Evolutionary conservation across 352 stramenopile species (phyloP).

Genomic region (Phytophthora pluvialis): DNA sequence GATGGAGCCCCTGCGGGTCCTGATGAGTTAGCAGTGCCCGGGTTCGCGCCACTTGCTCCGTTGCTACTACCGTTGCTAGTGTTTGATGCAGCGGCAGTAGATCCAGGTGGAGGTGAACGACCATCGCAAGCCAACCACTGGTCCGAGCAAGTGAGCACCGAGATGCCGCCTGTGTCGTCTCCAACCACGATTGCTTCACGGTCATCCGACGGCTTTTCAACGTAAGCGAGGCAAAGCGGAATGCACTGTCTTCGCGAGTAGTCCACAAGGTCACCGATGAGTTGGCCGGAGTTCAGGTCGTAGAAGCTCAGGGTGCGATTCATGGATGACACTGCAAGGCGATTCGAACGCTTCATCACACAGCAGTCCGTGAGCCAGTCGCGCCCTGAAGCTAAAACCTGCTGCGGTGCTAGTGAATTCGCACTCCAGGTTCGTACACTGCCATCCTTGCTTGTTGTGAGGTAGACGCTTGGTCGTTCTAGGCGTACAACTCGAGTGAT

Average conservation of each 20-base stretch:
- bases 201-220: conserved; percentile 76
- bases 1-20: conserved; percentile 6
- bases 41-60: conserved; percentile 6
- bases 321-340: conserved; percentile 81
- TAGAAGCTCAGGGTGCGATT: conserved; percentile 81
- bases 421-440: conserved; percentile 79
- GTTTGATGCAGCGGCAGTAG: conserved; percentile 26
- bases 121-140: conserved; percentile 77
- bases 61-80: conserved; percentile 11
- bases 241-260: conserved; percentile 83
- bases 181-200: conserved; percentile 78
- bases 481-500: conserved; percentile 73
- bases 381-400: conserved; percentile 62
- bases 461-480: conserved; percentile 72
- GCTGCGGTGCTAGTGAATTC: conserved; percentile 70
- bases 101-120: conserved; percentile 43
- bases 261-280: conserved; percentile 78
- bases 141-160: conserved; percentile 72
- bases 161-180: conserved; percentile 78
- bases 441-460: conserved; percentile 80
- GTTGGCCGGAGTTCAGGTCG: conserved; percentile 68
- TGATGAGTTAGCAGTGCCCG: conserved; percentile 7
- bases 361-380: conserved; percentile 85
- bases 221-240: conserved; percentile 81
- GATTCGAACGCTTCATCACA: conserved; percentile 84